These are phyloP conservation scores for Periconia sp. DNA, from an alignment of 2,329 filamentous ascomycete genomes.

Conservation along the genomic window DNA sequence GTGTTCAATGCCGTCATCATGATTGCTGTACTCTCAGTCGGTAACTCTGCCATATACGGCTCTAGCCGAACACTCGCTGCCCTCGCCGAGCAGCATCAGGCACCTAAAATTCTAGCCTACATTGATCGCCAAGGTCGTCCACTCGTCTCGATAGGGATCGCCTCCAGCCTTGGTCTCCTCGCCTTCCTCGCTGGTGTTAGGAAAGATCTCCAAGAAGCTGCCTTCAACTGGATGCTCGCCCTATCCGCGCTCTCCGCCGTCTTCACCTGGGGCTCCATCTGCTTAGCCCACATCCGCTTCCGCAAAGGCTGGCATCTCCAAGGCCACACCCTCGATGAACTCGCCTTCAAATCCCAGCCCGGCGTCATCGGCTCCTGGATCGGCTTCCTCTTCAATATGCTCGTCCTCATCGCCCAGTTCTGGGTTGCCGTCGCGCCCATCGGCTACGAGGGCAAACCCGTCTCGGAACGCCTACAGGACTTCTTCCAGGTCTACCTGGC, in stretches of 20 bases:
- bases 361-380: slow-evolving; percentile 82
- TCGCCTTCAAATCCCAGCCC: slow-evolving; percentile 81
- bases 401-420: slow-evolving; percentile 83
- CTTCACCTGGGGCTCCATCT: slow-evolving; percentile 85
- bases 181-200: slow-evolving; percentile 60
- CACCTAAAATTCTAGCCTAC: slow-evolving; percentile 63
- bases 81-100: slow-evolving; percentile 76
- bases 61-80: slow-evolving; percentile 89
- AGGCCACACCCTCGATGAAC: slow-evolving; percentile 71
- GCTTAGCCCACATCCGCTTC: slow-evolving; percentile 89
- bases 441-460: slow-evolving; percentile 56
- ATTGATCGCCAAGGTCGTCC: slow-evolving; percentile 68
- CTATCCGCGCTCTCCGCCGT: slow-evolving; percentile 75
- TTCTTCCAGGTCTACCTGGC: slow-evolving; percentile 80
- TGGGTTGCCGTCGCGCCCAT: slow-evolving; percentile 85
- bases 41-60: slow-evolving; percentile 90
- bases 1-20: slow-evolving; percentile 97
- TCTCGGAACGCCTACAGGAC: slow-evolving; percentile 59
- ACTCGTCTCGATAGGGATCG: slow-evolving; percentile 59
- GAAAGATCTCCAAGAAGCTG: slow-evolving; percentile 46
- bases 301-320: slow-evolving; percentile 65
- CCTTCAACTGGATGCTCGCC: slow-evolving; percentile 72
- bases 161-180: slow-evolving; percentile 64
- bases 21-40: slow-evolving; percentile 86
- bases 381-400: slow-evolving; percentile 74